Evolutionary conservation across 2,329 filamentous ascomycete species (phyloP), one percentile per base, ranked within the genome.

Genomic region (Colletotrichum costaricense): DNA sequence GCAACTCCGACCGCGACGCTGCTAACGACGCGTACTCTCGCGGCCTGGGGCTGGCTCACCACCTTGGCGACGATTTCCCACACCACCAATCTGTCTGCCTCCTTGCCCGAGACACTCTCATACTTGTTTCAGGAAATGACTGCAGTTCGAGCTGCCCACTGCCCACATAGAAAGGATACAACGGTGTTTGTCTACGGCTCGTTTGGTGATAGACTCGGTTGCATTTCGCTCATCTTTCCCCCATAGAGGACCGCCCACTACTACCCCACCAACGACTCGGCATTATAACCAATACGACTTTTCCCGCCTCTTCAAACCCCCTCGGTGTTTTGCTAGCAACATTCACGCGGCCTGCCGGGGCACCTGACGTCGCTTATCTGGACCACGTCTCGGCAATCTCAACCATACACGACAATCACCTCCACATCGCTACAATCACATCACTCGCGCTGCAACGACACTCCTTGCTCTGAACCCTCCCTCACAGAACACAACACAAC

Each of bases 321-420:
- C 56, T 58, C 19, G 49, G 49, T 28, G 56, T 57, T 26, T 6
- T 19, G n/a, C 38, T 22, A 63, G 35, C 12, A n/a, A 9, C 8
- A 30, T 22, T 19, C n/a, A 24, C 22, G 26, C n/a, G 60, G 56
- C 26, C 38, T 24, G 49, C 24, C 24, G 35, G 35, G 4, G 22
- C 19, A 24, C 35, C 28, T 57, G 24, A 8, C 35, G 57, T 71
- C 71, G 67, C 67, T 71, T 73, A 73, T 73, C 71, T 46, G 70
- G 55, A 65, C 33, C 38, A 42, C 71, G 19, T 35, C 38, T 73
- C 71, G 71, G 55, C 67, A 73, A 71, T 73, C 71, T 73, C 60
- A 38, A 49, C 42, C 57, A 57, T 42, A 35, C 14, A 28, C 52
- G 24, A 60, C 6, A 49, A 24, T 12, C 24, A 60, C 42, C 60